phyloP scores from a whole-genome alignment of 2,329 filamentous ascomycete species.

The Tricladium varicosporioides region DNA sequence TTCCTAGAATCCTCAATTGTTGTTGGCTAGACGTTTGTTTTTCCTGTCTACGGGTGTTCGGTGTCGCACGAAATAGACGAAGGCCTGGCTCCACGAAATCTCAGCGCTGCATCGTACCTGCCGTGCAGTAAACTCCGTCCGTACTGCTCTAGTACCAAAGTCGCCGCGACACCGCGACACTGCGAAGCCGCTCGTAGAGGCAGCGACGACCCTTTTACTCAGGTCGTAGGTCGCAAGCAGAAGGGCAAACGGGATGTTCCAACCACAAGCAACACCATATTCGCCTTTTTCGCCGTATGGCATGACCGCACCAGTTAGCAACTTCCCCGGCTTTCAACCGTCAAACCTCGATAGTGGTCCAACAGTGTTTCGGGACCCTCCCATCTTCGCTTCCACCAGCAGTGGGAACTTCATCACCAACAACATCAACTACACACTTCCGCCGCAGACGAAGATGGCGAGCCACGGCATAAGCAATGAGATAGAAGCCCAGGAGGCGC shows the following conservation, averaged over 20 bases:
- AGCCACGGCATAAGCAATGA: conserved; percentile 16
- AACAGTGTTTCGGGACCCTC: conserved; percentile 22
- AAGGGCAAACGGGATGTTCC: conserved; percentile 27
- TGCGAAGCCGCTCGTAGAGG: not conserved
- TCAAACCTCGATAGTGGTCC: conserved; percentile 18
- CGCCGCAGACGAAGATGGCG: conserved; percentile 27
- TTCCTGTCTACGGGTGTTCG: not conserved
- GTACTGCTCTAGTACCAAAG: not conserved
- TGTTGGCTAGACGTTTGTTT: not conserved
- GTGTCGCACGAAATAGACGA: conserved; percentile 1
- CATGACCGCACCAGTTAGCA: conserved; percentile 8
- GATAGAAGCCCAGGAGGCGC: conserved; percentile 54
- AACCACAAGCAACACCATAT: conserved; percentile 32
- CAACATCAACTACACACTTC: conserved; percentile 13
- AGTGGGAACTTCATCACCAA: conserved; percentile 5
- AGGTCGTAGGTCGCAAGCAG: not conserved
- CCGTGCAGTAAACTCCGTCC: too few species aligned
- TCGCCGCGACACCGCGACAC: too few species aligned
- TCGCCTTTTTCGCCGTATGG: conserved; percentile 28
- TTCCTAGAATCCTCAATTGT: not conserved
- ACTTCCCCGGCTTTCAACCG: conserved; percentile 21
- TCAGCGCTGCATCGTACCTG: not conserved
- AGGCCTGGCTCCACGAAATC: not conserved
- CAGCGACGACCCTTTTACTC: not conserved
- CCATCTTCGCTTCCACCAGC: conserved; percentile 22